Conservation (phyloP, 2,329 filamentous ascomycete genomes). For the Zymoseptoria passerinii region DNA sequence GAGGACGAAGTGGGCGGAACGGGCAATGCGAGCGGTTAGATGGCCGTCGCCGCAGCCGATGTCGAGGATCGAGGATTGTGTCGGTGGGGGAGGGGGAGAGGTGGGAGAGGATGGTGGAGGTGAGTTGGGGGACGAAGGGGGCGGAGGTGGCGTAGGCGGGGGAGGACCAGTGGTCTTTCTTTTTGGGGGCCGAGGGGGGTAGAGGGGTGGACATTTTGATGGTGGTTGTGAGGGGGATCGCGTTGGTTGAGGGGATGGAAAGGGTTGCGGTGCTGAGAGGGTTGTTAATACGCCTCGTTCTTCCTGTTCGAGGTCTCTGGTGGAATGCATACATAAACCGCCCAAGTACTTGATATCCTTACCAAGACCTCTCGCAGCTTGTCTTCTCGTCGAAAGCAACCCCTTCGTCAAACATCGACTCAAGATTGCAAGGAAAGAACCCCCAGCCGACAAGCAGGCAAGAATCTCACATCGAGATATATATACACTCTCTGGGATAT, state of each 20-base stretch:
- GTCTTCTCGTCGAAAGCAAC: background rate
- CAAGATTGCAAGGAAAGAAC: background rate
- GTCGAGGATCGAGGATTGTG: slow-evolving; percentile 36
- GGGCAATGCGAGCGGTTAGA: slow-evolving; percentile 34
- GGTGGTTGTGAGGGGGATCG: background rate
- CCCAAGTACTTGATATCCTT: too few relatives aligned
- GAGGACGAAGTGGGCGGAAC: slow-evolving; percentile 25
- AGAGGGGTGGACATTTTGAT: background rate
- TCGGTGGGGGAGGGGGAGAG: slow-evolving; percentile 30
- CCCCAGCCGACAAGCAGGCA: too few relatives aligned
- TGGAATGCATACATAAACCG: background rate
- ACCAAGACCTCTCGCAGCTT: background rate
- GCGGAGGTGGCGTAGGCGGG: slow-evolving; percentile 31
- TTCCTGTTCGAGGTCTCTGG: background rate
- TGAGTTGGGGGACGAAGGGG: slow-evolving; percentile 36
- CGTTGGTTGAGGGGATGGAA: background rate
- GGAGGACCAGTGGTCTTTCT: slow-evolving; percentile 28
- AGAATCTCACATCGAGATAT: background rate
- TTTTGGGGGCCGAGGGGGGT: background rate
- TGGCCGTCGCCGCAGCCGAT: slow-evolving; percentile 35
- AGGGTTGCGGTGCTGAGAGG: too few relatives aligned
- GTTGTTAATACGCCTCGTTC: background rate
- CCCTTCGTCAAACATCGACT: background rate
- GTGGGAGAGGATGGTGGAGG: slow-evolving; percentile 31
- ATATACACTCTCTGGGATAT: background rate